phyloP scores from a whole-genome alignment of 805 yeast species.

The Yarrowia alimentaria region DNA sequence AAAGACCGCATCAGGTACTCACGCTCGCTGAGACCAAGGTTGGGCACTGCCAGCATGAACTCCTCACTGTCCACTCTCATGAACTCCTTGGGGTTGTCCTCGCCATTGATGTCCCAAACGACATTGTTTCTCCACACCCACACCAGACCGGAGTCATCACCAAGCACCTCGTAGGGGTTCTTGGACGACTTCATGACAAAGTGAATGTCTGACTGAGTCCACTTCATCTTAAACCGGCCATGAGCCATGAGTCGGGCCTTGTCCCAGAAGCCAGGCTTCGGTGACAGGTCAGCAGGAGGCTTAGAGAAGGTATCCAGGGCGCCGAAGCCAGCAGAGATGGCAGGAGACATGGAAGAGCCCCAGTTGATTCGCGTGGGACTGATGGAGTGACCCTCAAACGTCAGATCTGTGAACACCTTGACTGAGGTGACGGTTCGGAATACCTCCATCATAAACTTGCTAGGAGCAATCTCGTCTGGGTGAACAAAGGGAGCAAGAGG shows the following conservation, averaged over 20 bases:
- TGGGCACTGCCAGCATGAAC: conserved; percentile 72
- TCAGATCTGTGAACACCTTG: conserved; percentile 64
- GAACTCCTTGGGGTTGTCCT: conserved; percentile 67
- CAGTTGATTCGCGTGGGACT: conserved; percentile 68
- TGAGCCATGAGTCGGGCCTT: conserved; percentile 74
- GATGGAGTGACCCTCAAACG: conserved; percentile 53
- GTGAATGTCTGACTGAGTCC: conserved; percentile 48
- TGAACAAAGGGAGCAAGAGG: conserved; percentile 52
- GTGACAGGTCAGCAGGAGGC: conserved; percentile 85
- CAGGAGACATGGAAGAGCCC: conserved; percentile 84
- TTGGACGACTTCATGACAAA: conserved; percentile 60
- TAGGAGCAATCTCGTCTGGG: conserved; percentile 41
- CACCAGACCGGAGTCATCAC: conserved; percentile 70
- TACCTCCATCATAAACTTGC: conserved; percentile 56
- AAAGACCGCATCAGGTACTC: conserved; percentile 35
- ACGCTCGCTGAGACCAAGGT: conserved; percentile 52
- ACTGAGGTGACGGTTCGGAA: conserved; percentile 76
- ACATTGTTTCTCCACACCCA: conserved; percentile 68
- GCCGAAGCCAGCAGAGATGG: conserved; percentile 73
- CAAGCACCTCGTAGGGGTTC: conserved; percentile 73
- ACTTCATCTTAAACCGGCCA: conserved; percentile 58
- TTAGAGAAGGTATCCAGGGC: conserved; percentile 81
- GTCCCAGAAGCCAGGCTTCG: conserved; percentile 90
- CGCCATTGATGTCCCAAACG: conserved; percentile 57
- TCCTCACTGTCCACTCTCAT: conserved; percentile 60